Evolutionary conservation across 768 basidiomycete species (phyloP).

Genomic region (Suillus brevipes): DNA sequence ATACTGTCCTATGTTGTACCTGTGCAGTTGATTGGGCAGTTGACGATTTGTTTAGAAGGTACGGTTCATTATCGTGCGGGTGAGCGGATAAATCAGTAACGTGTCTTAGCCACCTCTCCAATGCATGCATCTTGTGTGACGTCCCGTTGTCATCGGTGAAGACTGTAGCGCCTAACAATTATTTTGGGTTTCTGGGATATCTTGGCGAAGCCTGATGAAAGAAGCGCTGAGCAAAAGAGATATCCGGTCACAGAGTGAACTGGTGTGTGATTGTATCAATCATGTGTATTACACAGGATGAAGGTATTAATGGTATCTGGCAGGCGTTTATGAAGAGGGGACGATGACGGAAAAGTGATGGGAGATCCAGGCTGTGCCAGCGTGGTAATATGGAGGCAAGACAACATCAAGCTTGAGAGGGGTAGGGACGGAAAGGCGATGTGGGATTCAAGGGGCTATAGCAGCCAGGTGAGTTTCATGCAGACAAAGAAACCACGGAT

Average conservation of each 20-base stretch:
- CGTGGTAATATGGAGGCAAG: background rate
- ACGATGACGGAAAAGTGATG: background rate
- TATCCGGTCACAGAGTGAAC: background rate
- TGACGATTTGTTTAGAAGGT: background rate
- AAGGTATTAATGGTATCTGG: background rate
- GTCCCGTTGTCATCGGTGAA: too few species aligned
- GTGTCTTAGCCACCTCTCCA: background rate
- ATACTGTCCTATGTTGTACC: too few species aligned
- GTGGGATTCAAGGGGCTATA: background rate
- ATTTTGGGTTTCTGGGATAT: background rate
- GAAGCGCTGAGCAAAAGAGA: background rate
- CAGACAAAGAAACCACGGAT: background rate
- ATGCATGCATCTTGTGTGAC: background rate
- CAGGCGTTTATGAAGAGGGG: background rate
- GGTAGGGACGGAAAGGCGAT: background rate
- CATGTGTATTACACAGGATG: background rate
- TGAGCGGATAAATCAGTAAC: background rate
- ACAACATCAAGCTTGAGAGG: background rate
- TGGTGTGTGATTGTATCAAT: background rate
- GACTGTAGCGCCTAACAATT: background rate
- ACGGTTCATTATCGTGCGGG: background rate
- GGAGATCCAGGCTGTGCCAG: background rate
- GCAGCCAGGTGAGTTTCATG: background rate
- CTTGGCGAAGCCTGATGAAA: background rate
- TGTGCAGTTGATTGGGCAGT: background rate